Evolutionary conservation across 2,329 filamentous ascomycete species (phyloP).

Genomic region (Graphiopsis chlorocephala): DNA sequence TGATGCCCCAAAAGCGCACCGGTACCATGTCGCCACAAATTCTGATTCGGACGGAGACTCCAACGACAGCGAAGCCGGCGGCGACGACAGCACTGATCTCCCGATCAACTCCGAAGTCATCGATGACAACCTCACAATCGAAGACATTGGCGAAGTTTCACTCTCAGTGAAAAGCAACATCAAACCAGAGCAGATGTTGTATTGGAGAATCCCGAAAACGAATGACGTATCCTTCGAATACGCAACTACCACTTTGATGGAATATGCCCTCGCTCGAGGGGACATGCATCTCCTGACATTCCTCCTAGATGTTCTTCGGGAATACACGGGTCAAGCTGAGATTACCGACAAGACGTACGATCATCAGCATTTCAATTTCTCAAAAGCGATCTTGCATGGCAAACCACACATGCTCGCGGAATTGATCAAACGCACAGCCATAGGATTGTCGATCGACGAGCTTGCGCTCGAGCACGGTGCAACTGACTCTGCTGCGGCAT

Average conservation of each 20-base stretch:
- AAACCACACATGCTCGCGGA: slow-evolving; percentile 59
- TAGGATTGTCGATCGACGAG: slow-evolving; percentile 65
- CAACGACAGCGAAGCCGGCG: slow-evolving; percentile 27
- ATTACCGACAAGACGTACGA: slow-evolving; percentile 10
- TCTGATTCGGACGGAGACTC: slow-evolving; percentile 33
- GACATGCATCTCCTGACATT: slow-evolving; percentile 55
- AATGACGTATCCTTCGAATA: neutral
- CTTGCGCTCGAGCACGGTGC: slow-evolving; percentile 65
- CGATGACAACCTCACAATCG: slow-evolving; percentile 69
- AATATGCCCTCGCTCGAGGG: slow-evolving; percentile 44
- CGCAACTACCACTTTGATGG: slow-evolving; percentile 26
- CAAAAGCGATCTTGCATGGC: slow-evolving; percentile 44
- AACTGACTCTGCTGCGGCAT: slow-evolving; percentile 55
- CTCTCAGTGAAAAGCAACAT: slow-evolving; percentile 65
- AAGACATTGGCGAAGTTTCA: slow-evolving; percentile 68
- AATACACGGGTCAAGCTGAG: slow-evolving; percentile 38
- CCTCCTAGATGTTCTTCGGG: slow-evolving; percentile 55
- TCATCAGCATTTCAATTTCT: slow-evolving; percentile 29
- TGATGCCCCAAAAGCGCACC: slow-evolving; percentile 19
- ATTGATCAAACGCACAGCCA: slow-evolving; percentile 65
- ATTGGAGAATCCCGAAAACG: slow-evolving; percentile 28
- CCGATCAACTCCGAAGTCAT: slow-evolving; percentile 50
- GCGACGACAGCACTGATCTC: slow-evolving; percentile 35
- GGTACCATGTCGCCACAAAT: slow-evolving; percentile 35
- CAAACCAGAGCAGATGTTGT: slow-evolving; percentile 55